Evolutionary conservation across 805 yeast species (phyloP).

Genomic region (Candida boidinii): DNA sequence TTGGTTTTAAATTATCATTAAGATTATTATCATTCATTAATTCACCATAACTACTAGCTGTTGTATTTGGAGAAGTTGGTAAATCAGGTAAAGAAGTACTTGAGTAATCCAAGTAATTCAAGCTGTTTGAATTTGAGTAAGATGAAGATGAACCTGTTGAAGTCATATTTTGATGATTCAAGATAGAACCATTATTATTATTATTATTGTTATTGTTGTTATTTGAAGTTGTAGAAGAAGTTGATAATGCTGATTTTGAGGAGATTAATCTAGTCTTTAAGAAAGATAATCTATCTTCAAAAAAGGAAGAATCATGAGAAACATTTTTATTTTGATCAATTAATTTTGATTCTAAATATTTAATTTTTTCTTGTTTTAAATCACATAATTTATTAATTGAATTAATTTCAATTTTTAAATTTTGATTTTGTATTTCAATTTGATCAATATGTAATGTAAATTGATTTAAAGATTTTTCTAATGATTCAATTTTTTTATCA

Average conservation of each 20-base stretch:
- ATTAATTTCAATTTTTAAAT: constrained; percentile 46
- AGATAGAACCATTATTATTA: too few relatives aligned
- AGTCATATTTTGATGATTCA: too few relatives aligned
- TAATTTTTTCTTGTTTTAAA: constrained; percentile 47
- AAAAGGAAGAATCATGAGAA: constrained; percentile 37
- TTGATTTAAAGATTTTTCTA: constrained; percentile 51
- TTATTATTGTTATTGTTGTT: too few relatives aligned
- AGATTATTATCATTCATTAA: too few relatives aligned
- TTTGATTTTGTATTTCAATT: constrained; percentile 51
- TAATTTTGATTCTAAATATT: constrained; percentile 40
- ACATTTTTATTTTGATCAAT: constrained; percentile 42
- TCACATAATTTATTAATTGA: constrained; percentile 49
- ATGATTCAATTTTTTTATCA: constrained; percentile 38
- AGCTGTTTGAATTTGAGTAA: too few relatives aligned
- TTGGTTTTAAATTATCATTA: too few relatives aligned
- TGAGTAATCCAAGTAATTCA: too few relatives aligned
- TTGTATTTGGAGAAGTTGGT: too few relatives aligned
- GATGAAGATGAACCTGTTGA: too few relatives aligned
- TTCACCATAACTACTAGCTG: too few relatives aligned
- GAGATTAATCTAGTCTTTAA: constrained; percentile 18
- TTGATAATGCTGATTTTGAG: constrained; percentile 10
- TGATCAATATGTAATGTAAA: constrained; percentile 52
- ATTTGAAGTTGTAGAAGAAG: too few relatives aligned
- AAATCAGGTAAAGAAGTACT: too few relatives aligned
- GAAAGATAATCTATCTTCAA: constrained; percentile 33